Evolutionary conservation across 257 asterid species (phyloP), one percentile per base, ranked within the genome.

Genomic region (Eucommia ulmoides): DNA sequence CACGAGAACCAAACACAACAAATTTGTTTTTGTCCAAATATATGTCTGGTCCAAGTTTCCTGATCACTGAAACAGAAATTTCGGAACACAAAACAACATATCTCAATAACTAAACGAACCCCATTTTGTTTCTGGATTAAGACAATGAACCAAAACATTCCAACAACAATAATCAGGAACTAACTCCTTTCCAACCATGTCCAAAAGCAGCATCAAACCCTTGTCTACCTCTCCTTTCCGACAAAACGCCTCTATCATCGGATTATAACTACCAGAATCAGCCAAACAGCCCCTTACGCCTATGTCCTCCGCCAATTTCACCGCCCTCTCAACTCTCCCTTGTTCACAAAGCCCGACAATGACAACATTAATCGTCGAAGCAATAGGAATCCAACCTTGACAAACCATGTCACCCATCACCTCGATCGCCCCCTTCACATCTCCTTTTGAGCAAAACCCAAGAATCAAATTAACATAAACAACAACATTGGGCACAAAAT

Each of bases 251-350:
- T 55, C 41, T 38, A 84, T 59, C 23, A 82, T 23, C 19, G 63
- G 46, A 19, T 70, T 55, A 29, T 76, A 91, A 62, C 84, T 91
- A 61, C 67, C 82, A 48, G 56, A 60, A 65, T 88, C 80, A 23
- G 70, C 71, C 23, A 53, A 62, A 33, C 74, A 71, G 7, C 83
- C 77, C 62, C 85, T 74, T 49, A 50, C 62, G 62, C 51, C 64
- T 69, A 86, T 50, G 33, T 91, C 95, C 63, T 83, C 93, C 79
- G 83, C 29, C 19, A 91, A 64, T 70, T 72, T 75, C 46, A 55
- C 7, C 0, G 93, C 98, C 26, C 45, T 58, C 35, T 56, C 66
- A 24, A 59, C 51, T 62, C 68, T 80, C 3, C 84, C 86, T 62
- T 65, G 81, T 60, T 50, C 52, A 70, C 84, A 80, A 44, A 91